These are phyloP conservation scores for Huiozyma naganishii DNA, from an alignment of 805 yeast genomes.

Conservation along the genomic window DNA sequence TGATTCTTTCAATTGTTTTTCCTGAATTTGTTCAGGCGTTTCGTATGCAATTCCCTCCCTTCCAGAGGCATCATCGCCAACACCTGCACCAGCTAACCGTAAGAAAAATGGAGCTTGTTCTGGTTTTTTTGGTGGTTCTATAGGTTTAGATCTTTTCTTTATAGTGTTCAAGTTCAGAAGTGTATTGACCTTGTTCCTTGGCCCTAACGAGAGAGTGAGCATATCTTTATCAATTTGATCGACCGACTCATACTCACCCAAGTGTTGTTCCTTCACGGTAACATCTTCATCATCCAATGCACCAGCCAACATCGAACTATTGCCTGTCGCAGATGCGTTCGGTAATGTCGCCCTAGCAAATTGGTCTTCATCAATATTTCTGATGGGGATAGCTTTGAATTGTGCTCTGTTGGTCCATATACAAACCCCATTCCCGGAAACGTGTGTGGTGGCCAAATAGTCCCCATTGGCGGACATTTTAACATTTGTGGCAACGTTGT, in stretches of 20 bases:
- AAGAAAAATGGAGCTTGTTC: constrained; percentile 77
- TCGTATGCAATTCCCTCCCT: constrained; percentile 29
- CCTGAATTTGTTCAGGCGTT: constrained; percentile 10
- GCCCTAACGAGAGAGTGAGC: constrained; percentile 64
- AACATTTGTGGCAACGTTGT: constrained; percentile 69
- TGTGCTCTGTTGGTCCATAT: constrained; percentile 90
- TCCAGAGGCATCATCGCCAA: constrained; percentile 53
- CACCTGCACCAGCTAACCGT: constrained; percentile 50
- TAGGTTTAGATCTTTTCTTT: constrained; percentile 79
- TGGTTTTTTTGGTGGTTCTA: constrained; percentile 77
- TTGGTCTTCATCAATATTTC: constrained; percentile 66
- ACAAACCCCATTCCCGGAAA: constrained; percentile 76
- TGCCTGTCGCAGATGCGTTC: constrained; percentile 69
- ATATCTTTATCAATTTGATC: constrained; percentile 54
- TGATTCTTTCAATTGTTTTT: constrained; percentile 10
- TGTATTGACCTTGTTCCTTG: constrained; percentile 71
- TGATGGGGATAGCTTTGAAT: constrained; percentile 63
- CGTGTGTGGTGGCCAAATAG: constrained; percentile 85
- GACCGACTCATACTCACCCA: constrained; percentile 36
- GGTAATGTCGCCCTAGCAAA: constrained; percentile 58
- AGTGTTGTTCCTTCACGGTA: constrained; percentile 19
- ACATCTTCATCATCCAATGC: constrained; percentile 42
- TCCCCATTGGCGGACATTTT: constrained; percentile 84
- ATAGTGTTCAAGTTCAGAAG: constrained; percentile 74
- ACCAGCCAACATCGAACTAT: constrained; percentile 61